These are phyloP conservation scores for Phanerochaete carnosa DNA, from an alignment of 768 basidiomycete species.

Conservation along the genomic window DNA sequence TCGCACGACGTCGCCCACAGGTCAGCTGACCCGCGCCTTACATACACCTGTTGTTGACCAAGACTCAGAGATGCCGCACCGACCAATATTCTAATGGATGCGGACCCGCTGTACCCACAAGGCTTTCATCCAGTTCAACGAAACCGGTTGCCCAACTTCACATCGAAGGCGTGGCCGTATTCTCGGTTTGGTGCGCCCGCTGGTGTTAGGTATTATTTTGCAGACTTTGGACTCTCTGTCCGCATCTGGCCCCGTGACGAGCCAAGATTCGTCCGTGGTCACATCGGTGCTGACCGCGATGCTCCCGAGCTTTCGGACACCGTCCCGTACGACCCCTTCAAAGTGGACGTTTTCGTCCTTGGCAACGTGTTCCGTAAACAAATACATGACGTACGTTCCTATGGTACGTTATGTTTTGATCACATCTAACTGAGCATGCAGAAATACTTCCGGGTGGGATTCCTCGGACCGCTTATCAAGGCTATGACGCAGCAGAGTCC, in stretches of 20 bases:
- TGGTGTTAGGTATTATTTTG: conserved; percentile 15
- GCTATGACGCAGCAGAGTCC: background rate
- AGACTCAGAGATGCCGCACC: conserved; percentile 4
- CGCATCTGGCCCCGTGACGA: conserved; percentile 2
- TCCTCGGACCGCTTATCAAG: background rate
- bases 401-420: background rate
- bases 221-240: conserved; percentile 16
- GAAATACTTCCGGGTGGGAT: conserved; percentile 2
- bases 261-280: conserved; percentile 10
- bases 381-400: background rate
- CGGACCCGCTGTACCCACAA: background rate
- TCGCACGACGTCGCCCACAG: conserved; percentile 17
- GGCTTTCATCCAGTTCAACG: conserved; percentile 7
- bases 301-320: conserved; percentile 21
- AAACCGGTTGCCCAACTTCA: background rate
- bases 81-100: conserved; percentile 15
- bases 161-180: background rate
- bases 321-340: conserved; percentile 27
- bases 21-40: background rate
- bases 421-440: background rate
- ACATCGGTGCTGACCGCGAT: conserved; percentile 11
- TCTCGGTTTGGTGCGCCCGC: background rate
- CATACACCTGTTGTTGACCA: background rate
- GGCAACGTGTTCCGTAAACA: conserved; percentile 19
- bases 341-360: conserved; percentile 26